phyloP scores from a whole-genome alignment of 768 basidiomycete genomes.

The Boletus tylopilopsis region DNA sequence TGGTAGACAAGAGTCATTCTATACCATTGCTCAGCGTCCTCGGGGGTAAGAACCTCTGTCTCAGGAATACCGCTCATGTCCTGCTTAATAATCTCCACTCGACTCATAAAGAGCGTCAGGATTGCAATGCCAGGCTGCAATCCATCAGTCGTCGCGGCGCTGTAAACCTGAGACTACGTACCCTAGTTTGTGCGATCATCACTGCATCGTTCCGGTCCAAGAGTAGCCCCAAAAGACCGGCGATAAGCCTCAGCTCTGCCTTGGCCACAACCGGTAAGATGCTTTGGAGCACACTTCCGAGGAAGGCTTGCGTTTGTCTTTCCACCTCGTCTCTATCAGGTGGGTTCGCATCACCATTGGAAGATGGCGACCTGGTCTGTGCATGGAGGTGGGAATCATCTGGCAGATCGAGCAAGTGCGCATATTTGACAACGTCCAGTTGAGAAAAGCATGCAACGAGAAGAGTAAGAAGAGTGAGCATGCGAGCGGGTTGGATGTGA shows the following conservation, averaged over 20 bases:
- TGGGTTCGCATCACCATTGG: conserved; percentile 10
- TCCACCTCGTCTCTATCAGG: conserved; percentile 68
- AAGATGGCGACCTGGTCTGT: conserved; percentile 17
- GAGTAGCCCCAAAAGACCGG: conserved; percentile 80
- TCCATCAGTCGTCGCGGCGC: neutral
- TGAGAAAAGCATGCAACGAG: conserved; percentile 93
- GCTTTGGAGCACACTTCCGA: conserved; percentile 81
- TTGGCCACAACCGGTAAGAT: conserved; percentile 79
- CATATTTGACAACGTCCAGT: conserved; percentile 83
- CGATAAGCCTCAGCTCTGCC: conserved; percentile 76
- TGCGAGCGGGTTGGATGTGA: conserved; percentile 71
- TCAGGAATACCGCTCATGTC: conserved; percentile 51
- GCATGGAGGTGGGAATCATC: conserved; percentile 47
- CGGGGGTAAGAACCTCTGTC: conserved; percentile 55
- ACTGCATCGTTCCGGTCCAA: conserved; percentile 75
- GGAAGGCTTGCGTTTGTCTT: conserved; percentile 86
- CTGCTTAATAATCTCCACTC: conserved; percentile 91
- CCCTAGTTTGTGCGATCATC: conserved; percentile 73
- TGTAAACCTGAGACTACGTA: conserved; percentile 35
- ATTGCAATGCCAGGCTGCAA: conserved; percentile 85
- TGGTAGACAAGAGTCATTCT: neutral
- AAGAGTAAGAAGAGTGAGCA: conserved; percentile 85
- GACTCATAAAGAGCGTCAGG: conserved; percentile 85
- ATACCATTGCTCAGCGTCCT: conserved; percentile 81
- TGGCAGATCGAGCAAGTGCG: conserved; percentile 63